Percentiles rank a stretch among this genome's conserved stretches.
phyloP scores from a whole-genome alignment of 1,139 yeast species.

The Scheffersomyces segobiensis region DNA sequence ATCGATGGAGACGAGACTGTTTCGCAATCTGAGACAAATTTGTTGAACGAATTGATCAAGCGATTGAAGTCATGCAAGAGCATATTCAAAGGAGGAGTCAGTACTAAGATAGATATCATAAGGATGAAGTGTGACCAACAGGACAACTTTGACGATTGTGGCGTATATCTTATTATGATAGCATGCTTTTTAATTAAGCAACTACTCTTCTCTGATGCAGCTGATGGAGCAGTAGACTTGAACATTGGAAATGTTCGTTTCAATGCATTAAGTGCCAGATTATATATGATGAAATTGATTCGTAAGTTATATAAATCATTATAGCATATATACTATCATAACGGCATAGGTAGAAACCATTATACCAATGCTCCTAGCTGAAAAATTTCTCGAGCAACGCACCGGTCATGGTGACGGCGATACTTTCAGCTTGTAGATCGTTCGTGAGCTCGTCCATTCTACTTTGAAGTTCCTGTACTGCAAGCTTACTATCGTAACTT shows the following conservation, averaged over 20 bases:
- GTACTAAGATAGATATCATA: constrained; percentile 21
- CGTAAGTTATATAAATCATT: not conserved
- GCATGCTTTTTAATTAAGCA: constrained; percentile 33
- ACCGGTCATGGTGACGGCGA: constrained; percentile 29
- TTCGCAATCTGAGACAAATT: constrained; percentile 16
- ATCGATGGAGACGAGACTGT: constrained; percentile 16
- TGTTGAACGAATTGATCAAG: constrained; percentile 23
- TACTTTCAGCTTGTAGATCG: constrained; percentile 24
- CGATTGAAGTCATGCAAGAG: constrained; percentile 24
- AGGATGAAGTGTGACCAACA: constrained; percentile 43
- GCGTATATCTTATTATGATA: constrained; percentile 43
- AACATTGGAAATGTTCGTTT: constrained; percentile 28
- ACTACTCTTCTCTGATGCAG: constrained; percentile 5
- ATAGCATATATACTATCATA: not conserved
- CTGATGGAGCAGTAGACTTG: constrained; percentile 17
- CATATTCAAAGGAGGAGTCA: constrained; percentile 13
- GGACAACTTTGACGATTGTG: constrained; percentile 48
- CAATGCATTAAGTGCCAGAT: constrained; percentile 32
- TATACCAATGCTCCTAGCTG: constrained; percentile 4
- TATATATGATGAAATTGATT: constrained; percentile 14
- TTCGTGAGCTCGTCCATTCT: constrained; percentile 23
- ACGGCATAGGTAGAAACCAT: not conserved
- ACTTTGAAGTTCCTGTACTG: constrained; percentile 11
- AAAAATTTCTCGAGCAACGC: constrained; percentile 26
- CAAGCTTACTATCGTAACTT: constrained; percentile 7